Conservation (phyloP, 2,329 filamentous ascomycete genomes). For the Lanzia echinophila region DNA sequence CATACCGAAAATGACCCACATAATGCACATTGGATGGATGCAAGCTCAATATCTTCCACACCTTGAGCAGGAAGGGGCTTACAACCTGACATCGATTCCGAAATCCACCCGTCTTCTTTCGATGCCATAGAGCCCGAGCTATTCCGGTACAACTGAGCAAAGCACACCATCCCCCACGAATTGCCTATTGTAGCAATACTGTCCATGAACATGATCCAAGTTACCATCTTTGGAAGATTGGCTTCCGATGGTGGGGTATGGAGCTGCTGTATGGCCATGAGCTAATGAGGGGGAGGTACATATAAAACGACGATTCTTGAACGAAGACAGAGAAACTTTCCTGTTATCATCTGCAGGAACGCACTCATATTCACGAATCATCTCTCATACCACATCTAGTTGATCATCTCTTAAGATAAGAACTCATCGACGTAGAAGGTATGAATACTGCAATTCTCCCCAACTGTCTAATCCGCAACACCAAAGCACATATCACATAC, state of each 20-base stretch:
- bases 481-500: background rate
- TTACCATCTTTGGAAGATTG: slow-evolving; percentile 8
- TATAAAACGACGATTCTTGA: slow-evolving; percentile 1
- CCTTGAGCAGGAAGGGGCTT: no score
- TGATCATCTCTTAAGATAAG: slow-evolving; percentile 8
- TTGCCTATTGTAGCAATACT: slow-evolving; percentile 10
- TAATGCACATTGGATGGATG: no score
- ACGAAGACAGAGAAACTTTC: slow-evolving; percentile 16
- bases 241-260: slow-evolving; percentile 15
- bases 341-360: slow-evolving; percentile 12
- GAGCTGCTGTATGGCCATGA: slow-evolving; percentile 6
- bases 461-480: no score
- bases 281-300: slow-evolving; percentile 6
- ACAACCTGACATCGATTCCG: no score
- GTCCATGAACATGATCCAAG: slow-evolving; percentile 4
- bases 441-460: slow-evolving; percentile 2
- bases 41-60: no score
- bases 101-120: background rate
- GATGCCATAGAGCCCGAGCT: background rate
- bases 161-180: background rate
- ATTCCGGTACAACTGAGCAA: background rate
- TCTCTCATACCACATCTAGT: no score
- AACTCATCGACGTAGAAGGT: slow-evolving; percentile 9
- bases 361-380: slow-evolving; percentile 8
- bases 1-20: background rate